phyloP scores from a whole-genome alignment of 1,139 yeast species.

The Hanseniaspora sp. region DNA sequence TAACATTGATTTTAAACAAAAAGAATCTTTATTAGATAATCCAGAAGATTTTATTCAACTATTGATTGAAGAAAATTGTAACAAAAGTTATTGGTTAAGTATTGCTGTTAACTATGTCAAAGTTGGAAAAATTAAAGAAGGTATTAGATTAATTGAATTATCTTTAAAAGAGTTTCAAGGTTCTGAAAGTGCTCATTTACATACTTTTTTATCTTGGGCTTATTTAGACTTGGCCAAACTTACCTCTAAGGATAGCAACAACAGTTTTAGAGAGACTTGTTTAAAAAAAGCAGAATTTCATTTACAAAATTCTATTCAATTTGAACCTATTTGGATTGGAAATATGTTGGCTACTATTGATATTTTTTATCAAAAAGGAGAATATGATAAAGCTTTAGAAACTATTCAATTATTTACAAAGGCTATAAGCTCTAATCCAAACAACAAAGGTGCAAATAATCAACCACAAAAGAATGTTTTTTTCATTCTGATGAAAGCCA shows the following conservation, averaged over 20 bases:
- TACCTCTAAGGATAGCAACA: constrained; percentile 23
- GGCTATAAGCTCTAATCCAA: constrained; percentile 26
- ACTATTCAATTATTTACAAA: constrained; percentile 47
- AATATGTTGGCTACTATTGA: constrained; percentile 53
- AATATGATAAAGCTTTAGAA: constrained; percentile 56
- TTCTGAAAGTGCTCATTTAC: constrained; percentile 44
- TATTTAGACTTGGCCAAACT: constrained; percentile 42
- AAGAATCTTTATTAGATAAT: constrained; percentile 69
- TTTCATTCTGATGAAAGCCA: constrained; percentile 80
- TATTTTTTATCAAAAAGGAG: constrained; percentile 38
- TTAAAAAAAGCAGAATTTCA: constrained; percentile 30
- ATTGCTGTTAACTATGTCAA: constrained; percentile 73
- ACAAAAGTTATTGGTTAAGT: constrained; percentile 68
- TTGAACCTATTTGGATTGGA: constrained; percentile 38
- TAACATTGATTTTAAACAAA: constrained; percentile 46
- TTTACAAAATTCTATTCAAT: constrained; percentile 30
- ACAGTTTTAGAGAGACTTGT: constrained; percentile 24
- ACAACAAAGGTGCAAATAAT: constrained; percentile 25
- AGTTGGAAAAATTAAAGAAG: constrained; percentile 48
- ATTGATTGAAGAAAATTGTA: constrained; percentile 68
- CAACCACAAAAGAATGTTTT: constrained; percentile 44
- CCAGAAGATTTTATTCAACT: constrained; percentile 70
- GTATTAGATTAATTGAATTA: constrained; percentile 49
- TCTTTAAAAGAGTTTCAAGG: constrained; percentile 42
- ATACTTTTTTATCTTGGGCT: constrained; percentile 65